These are phyloP conservation scores for Mercurialis annua DNA, from an alignment of 345 rosid species.

Conservation along the genomic window DNA sequence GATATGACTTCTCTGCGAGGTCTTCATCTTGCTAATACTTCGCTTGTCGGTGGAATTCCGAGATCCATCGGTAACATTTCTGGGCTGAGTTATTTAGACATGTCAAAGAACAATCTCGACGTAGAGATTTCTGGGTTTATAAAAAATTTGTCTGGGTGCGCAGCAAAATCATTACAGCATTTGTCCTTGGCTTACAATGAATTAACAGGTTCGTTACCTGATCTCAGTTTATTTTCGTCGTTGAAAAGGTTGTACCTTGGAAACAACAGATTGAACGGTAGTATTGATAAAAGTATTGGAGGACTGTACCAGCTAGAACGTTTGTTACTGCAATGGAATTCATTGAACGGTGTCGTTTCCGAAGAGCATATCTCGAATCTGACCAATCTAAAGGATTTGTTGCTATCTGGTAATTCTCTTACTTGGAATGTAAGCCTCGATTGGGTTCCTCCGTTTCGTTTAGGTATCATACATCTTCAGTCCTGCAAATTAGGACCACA, in stretches of 20 bases:
- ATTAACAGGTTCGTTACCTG: neutral
- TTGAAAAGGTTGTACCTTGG: neutral
- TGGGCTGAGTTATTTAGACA: neutral
- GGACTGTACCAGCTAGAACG: neutral
- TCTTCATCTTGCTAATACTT: neutral
- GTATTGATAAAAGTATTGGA: neutral
- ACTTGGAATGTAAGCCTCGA: neutral
- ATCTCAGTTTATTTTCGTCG: neutral
- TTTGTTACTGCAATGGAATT: neutral
- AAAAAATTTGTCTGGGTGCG: neutral
- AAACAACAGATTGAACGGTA: neutral
- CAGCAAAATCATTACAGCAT: neutral
- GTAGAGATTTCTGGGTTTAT: neutral
- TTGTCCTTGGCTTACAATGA: neutral
- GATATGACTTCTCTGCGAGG: neutral
- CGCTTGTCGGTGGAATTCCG: neutral
- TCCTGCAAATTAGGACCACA: constrained; percentile 28
- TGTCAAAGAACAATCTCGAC: neutral
- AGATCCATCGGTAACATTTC: neutral
- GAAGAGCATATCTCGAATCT: neutral
- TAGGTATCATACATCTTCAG: neutral
- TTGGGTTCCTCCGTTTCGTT: neutral
- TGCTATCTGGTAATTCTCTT: neutral
- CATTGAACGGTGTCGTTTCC: neutral
- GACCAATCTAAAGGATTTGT: neutral